phyloP scores from a whole-genome alignment of 1,284 basidiomycete genomes.

The Pterulicium gracile region DNA sequence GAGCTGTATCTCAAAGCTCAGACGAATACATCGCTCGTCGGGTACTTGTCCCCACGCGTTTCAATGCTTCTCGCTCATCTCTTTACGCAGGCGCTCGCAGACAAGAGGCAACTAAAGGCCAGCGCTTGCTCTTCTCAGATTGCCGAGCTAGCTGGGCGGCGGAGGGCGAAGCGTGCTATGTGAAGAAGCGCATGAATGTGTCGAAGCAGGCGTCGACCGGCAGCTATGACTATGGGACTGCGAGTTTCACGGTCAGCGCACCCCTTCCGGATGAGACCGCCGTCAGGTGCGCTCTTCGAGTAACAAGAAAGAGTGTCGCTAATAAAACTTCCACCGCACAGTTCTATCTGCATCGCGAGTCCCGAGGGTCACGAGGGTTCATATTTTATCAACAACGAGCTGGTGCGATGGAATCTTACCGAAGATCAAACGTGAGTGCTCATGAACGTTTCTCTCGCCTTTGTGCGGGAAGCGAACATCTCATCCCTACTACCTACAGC shows the following conservation, averaged over 20 bases:
- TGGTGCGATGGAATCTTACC: constrained; percentile 23
- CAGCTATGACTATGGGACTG: neutral
- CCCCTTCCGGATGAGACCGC: neutral
- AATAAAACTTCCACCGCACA: neutral
- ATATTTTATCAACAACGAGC: constrained; percentile 34
- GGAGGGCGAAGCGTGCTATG: neutral
- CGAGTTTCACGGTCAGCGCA: neutral
- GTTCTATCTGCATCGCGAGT: constrained; percentile 10
- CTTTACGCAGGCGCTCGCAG: neutral
- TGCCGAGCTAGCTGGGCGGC: neutral
- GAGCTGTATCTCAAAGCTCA: too few relatives aligned
- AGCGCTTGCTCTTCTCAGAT: neutral
- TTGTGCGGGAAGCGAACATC: too few relatives aligned
- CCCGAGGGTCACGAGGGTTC: constrained; percentile 9
- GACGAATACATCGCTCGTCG: too few relatives aligned
- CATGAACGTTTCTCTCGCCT: too few relatives aligned
- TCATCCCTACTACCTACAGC: too few relatives aligned
- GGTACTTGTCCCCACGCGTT: too few relatives aligned
- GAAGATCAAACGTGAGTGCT: constrained; percentile 11
- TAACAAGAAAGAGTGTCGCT: neutral
- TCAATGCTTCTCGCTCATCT: neutral
- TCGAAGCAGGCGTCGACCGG: neutral
- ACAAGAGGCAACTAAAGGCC: neutral
- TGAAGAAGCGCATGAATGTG: neutral
- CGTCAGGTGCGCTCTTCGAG: neutral